A percentile compares a stretch with the other conserved stretches of the same genome.
These are phyloP conservation scores for Aspergillus uvarum DNA, from an alignment of 2,329 filamentous ascomycete species.

Conservation along the genomic window DNA sequence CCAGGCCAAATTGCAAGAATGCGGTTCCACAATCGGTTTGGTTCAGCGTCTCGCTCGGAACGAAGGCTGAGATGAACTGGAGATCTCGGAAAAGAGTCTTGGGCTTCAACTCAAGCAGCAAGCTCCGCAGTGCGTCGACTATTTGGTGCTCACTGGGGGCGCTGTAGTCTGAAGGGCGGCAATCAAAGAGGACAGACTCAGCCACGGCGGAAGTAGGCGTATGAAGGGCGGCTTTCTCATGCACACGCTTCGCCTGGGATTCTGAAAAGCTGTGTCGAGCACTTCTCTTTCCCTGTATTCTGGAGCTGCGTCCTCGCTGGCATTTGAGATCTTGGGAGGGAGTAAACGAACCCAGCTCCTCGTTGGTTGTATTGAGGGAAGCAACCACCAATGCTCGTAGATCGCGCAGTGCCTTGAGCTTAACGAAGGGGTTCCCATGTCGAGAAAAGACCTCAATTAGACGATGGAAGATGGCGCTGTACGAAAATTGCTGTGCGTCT, in stretches of 20 bases:
- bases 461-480: conserved; percentile 73
- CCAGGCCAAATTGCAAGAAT: conserved; percentile 86
- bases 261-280: conserved; percentile 37
- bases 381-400: conserved; percentile 78
- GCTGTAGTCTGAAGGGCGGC: conserved; percentile 45
- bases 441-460: conserved; percentile 84
- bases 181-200: conserved; percentile 34
- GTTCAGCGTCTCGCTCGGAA: conserved; percentile 58
- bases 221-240: conserved; percentile 20
- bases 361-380: conserved; percentile 62
- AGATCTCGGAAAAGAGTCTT: conserved; percentile 79
- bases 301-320: conserved; percentile 9
- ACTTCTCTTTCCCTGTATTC: conserved; percentile 17
- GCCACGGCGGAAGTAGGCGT: conserved; percentile 26
- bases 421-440: conserved; percentile 81
- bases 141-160: conserved; percentile 63
- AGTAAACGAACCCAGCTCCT: conserved; percentile 24
- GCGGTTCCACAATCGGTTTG: conserved; percentile 66
- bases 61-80: conserved; percentile 67
- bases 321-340: conserved; percentile 1
- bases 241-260: conserved; percentile 12
- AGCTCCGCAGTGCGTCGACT: conserved; percentile 63
- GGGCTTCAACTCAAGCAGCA: conserved; percentile 71
- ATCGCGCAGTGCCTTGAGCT: conserved; percentile 79
- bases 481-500: conserved; percentile 62